These are phyloP conservation scores for Flaveria linearis DNA, from an alignment of 129 eudicot genomes.

Conservation along the genomic window DNA sequence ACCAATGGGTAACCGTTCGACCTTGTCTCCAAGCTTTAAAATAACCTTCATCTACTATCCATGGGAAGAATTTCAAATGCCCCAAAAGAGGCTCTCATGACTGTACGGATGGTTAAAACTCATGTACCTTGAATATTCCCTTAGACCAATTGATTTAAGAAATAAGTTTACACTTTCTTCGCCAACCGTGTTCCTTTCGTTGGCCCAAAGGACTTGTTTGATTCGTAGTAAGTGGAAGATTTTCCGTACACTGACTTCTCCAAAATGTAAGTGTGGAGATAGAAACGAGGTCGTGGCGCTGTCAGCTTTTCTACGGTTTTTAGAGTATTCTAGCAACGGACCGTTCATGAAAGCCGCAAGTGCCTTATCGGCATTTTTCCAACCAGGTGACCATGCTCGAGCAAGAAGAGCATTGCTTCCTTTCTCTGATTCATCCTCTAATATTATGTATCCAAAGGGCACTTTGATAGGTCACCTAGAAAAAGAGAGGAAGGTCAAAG, in stretches of 20 bases:
- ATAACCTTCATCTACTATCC: constrained; percentile 69
- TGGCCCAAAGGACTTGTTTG: constrained; percentile 80
- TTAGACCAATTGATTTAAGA: constrained; percentile 75
- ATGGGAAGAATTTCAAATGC: constrained; percentile 77
- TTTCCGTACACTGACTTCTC: constrained; percentile 79
- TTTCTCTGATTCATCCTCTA: constrained; percentile 80
- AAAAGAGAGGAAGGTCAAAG: neutral
- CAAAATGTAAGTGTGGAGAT: constrained; percentile 86
- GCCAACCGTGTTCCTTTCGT: constrained; percentile 75
- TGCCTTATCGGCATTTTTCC: constrained; percentile 89
- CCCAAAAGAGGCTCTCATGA: constrained; percentile 83
- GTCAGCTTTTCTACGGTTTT: constrained; percentile 72
- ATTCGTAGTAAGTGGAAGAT: constrained; percentile 79
- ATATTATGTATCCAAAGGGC: constrained; percentile 58
- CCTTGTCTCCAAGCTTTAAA: constrained; percentile 97
- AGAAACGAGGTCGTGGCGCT: constrained; percentile 88
- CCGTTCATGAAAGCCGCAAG: constrained; percentile 72
- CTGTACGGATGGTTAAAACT: constrained; percentile 83
- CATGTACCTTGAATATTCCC: constrained; percentile 83
- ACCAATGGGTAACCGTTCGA: constrained; percentile 86
- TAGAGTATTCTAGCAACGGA: constrained; percentile 66
- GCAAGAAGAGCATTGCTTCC: constrained; percentile 93
- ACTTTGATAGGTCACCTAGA: constrained; percentile 67
- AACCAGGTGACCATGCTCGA: constrained; percentile 97
- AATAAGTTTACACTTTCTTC: constrained; percentile 85